Percentiles rank a stretch among this genome's conserved stretches.
Conservation (phyloP, 2,329 filamentous ascomycete genomes). For the Botryotinia convoluta region DNA sequence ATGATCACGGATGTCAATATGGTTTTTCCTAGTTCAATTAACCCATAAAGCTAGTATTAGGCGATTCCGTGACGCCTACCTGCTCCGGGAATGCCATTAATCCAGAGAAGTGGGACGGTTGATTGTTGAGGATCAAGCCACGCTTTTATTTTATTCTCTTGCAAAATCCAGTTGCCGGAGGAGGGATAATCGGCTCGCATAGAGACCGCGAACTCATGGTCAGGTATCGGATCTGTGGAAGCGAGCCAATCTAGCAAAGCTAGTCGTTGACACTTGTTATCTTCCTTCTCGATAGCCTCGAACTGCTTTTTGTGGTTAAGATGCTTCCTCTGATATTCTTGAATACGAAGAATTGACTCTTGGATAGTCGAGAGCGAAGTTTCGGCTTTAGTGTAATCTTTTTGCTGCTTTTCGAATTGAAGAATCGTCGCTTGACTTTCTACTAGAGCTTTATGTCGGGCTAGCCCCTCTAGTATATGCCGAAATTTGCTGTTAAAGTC, state of each 20-base stretch:
- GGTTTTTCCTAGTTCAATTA: slow-evolving; percentile 39
- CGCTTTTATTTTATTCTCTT: slow-evolving; percentile 26
- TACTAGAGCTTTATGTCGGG: slow-evolving; percentile 35
- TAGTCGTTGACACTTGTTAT: slow-evolving; percentile 25
- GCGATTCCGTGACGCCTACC: slow-evolving; percentile 34
- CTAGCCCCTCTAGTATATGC: slow-evolving; percentile 35
- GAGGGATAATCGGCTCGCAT: slow-evolving; percentile 1
- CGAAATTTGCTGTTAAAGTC: slow-evolving; percentile 36
- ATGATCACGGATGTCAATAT: slow-evolving; percentile 42
- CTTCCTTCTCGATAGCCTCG: slow-evolving; percentile 25
- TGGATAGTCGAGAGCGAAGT: slow-evolving; percentile 16
- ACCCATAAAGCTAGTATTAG: not conserved
- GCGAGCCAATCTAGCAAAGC: slow-evolving; percentile 30
- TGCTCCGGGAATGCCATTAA: slow-evolving; percentile 43
- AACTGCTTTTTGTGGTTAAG: slow-evolving; percentile 28
- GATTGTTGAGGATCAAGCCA: slow-evolving; percentile 23
- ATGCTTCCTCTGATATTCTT: slow-evolving; percentile 19
- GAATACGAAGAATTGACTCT: slow-evolving; percentile 28
- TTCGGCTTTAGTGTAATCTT: not conserved
- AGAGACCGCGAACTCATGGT: not conserved
- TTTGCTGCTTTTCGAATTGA: slow-evolving; percentile 24
- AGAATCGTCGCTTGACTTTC: slow-evolving; percentile 34
- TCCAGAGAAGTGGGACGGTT: slow-evolving; percentile 39
- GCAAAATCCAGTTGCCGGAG: slow-evolving; percentile 38
- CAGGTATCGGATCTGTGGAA: slow-evolving; percentile 13